Percentiles rank a stretch among this genome's conserved stretches.
These are phyloP conservation scores for Iberis pinnata DNA, from an alignment of 345 rosid species.

Conservation along the genomic window DNA sequence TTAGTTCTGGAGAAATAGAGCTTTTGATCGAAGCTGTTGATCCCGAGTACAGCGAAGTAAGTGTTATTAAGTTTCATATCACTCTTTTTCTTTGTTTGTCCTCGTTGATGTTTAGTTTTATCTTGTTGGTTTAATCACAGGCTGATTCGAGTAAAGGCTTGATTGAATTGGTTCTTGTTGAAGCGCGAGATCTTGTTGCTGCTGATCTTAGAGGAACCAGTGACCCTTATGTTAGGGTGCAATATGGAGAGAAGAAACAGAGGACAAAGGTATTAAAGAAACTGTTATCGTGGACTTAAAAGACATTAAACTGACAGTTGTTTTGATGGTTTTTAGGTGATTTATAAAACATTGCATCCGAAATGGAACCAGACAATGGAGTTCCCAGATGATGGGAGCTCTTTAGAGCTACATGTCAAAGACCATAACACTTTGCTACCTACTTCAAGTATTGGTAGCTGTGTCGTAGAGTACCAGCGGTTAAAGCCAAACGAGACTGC, in stretches of 20 bases:
- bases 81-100: conserved; percentile 10
- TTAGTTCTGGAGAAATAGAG: conserved; percentile 77
- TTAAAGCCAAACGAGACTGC: conserved; percentile 69
- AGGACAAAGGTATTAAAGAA: conserved; percentile 63
- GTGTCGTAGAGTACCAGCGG: conserved; percentile 79
- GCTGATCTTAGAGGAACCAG: conserved; percentile 98
- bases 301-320: neutral
- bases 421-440: conserved; percentile 84
- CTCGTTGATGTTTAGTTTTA: conserved; percentile 11
- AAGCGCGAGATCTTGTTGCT: conserved; percentile 80
- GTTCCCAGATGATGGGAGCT: conserved; percentile 78
- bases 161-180: conserved; percentile 81
- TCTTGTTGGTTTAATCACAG: conserved; percentile 16
- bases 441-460: conserved; percentile 71
- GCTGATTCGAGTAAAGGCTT: conserved; percentile 61
- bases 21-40: conserved; percentile 67
- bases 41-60: conserved; percentile 47
- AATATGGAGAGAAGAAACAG: conserved; percentile 71
- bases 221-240: conserved; percentile 94
- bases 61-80: conserved; percentile 22
- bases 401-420: conserved; percentile 68
- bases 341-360: conserved; percentile 68
- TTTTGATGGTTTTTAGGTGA: conserved; percentile 44
- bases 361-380: conserved; percentile 87
- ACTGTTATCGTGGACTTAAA: neutral